Base-by-base conservation (phyloP, 73 alveolate species). In the Breviolum minutum region DNA sequence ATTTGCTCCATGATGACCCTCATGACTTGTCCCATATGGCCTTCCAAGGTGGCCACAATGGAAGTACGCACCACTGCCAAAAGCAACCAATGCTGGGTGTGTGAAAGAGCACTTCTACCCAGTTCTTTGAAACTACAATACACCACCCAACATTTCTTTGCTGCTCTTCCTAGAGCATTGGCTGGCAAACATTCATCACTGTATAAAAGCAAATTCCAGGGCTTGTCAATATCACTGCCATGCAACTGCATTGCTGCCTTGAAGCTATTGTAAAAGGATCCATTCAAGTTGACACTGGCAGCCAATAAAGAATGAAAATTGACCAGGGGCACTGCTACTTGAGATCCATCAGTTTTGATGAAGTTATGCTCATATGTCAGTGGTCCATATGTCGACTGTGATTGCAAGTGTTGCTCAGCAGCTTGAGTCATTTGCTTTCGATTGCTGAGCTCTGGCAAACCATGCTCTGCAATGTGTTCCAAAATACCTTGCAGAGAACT, bases 111-210 rank as follows among this genome's bases (percentile, higher is more conserved):
- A 0, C 7, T 26, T 6, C 61, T 22, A 1, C 94, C 94, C 12
- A 62, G n/a, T 62, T 84, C 94, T 20, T 84, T 84, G 13, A 60
- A 84, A 62, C 63, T 61, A 5, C 29, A 40, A 84, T 84, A 84
- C 29, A 26, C 60, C 11, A 9, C 62, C 94, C 94, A 84, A 4
- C 60, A 61, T 62, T 84, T 84, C 27, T 84, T 84, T 32, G 54
- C 77, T 24, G 73, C n/a, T 16, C 26, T 63, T 2, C 63, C 94
- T 7, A 84, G 79, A 8, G 94, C 63, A 63, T 84, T 84, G 74
- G 79, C 94, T 20, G 94, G 94, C 79, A 84, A 62, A 61, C 94
- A 84, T 60, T 84, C 94, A 63, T 54, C 94, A 20, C 63, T 22
- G 62, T 84, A 84, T 19, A 84, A 26, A 20, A 84, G 5, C n/a